phyloP scores from a whole-genome alignment of 257 asterid species.

The Scutellaria galericulata region DNA sequence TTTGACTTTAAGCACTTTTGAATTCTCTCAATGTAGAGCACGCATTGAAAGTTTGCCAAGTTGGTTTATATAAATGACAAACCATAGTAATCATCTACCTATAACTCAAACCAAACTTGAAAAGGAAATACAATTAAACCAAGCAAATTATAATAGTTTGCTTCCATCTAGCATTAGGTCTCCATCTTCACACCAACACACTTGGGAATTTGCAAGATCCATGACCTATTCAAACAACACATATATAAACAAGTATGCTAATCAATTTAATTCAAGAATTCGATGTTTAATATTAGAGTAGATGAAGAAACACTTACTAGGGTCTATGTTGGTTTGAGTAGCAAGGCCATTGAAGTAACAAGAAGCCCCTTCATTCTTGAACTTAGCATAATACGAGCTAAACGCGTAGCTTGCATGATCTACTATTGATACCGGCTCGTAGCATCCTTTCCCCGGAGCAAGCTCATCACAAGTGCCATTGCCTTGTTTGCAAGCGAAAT shows the following conservation, averaged over 20 bases:
- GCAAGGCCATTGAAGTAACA: slow-evolving; percentile 65
- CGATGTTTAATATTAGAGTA: no score
- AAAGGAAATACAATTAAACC: not conserved
- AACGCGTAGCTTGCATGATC: slow-evolving; percentile 83
- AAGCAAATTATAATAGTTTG: not conserved
- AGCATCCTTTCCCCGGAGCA: slow-evolving; percentile 62
- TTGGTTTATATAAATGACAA: not conserved
- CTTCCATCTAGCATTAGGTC: not conserved
- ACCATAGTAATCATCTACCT: not conserved
- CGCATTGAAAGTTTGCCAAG: no score
- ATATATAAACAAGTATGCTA: not conserved
- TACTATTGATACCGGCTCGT: slow-evolving; percentile 55
- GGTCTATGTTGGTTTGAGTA: slow-evolving; percentile 48
- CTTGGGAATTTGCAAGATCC: slow-evolving; percentile 64
- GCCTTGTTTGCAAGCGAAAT: slow-evolving; percentile 51
- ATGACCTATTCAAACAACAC: slow-evolving; percentile 51
- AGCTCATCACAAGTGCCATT: slow-evolving; percentile 65
- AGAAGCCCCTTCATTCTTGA: slow-evolving; percentile 45
- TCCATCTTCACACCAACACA: slow-evolving; percentile 45
- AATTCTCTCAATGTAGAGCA: not conserved
- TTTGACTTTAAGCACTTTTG: no score
- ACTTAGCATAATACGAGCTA: slow-evolving; percentile 77
- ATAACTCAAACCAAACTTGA: not conserved
- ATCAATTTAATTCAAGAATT: not conserved
- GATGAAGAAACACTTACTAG: slow-evolving; percentile 40